Base-by-base conservation (phyloP, 345 rosid species). In the Geranium rotundifolium region DNA sequence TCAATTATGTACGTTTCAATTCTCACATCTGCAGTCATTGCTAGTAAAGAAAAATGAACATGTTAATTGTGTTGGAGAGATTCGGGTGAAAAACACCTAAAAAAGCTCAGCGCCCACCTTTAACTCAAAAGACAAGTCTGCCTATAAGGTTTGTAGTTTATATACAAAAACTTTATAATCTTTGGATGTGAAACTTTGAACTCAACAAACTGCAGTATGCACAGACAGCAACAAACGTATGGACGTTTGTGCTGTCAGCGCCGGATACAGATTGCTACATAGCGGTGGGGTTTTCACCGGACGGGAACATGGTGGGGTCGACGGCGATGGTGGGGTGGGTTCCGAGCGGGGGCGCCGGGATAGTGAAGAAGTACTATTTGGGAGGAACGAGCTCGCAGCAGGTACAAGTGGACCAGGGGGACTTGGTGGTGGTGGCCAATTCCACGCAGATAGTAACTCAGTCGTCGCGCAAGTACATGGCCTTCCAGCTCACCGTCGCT, bases 321-420 rank as follows among this genome's bases (percentile, higher is more conserved):
- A 89, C 90, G 56, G 95, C 98, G 0, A 54, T 89, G 65, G 95
- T 87, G 5, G 98, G 95, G 5, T 91, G 95, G 96, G 3, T 84
- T 27, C 73, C 91, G 8, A 4, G 71, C 0, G 72, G 60, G 46
- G 79, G 81, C 5, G 13, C 15, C 1, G 65, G 75, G 6, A 34
- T 3, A 1, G 69, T 73, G 1, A 84, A 87, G 69, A 86, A 54
- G 67, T 91, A 89, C 18, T 65, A 63, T 10, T 81, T 91, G 4
- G 69, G 77, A 1, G 96, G 81, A 2, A 61, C 65, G 61, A 57
- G 61, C 0, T 68, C 92, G 0, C 20, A 9, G 9, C 68, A 69
- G 60, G 96, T 92, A 15, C 19, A 59, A 1, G 75, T 81, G 39
- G 87, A 87, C 66, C 80, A 77, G 60, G 96, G 93, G 34, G 79